Evolutionary conservation across 148 eudicot genomes (phyloP).

Genomic region (Vaccinium darrowii): DNA sequence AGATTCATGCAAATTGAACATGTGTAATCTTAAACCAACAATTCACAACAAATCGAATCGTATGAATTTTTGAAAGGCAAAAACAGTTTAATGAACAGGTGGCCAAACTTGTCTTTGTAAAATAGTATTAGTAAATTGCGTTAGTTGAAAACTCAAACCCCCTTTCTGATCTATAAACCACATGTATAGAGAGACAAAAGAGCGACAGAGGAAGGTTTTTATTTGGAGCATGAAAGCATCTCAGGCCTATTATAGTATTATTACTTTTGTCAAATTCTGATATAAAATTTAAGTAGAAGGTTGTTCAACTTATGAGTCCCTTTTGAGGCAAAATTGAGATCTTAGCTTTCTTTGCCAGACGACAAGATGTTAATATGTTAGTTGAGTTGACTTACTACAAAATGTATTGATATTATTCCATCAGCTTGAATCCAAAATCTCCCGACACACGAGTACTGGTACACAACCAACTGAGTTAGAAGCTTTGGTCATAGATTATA

Average conservation of each 20-base stretch:
- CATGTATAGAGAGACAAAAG: background rate
- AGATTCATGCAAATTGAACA: background rate
- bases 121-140: background rate
- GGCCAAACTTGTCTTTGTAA: background rate
- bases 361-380: too few relatives aligned
- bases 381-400: too few relatives aligned
- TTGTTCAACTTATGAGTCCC: background rate
- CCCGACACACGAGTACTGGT: too few relatives aligned
- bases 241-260: background rate
- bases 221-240: constrained; percentile 6
- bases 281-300: background rate
- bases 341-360: too few relatives aligned
- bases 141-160: constrained; percentile 5
- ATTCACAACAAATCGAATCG: background rate
- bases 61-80: background rate
- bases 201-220: background rate
- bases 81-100: constrained; percentile 7
- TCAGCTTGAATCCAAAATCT: too few relatives aligned
- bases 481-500: too few relatives aligned
- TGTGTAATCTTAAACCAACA: constrained; percentile 5
- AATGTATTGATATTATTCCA: too few relatives aligned
- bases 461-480: too few relatives aligned
- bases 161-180: background rate
- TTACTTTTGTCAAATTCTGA: background rate
- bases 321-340: background rate